These are phyloP conservation scores for Neurospora sp. DNA, from an alignment of 495 filamentous ascomycete genomes.

Conservation along the genomic window DNA sequence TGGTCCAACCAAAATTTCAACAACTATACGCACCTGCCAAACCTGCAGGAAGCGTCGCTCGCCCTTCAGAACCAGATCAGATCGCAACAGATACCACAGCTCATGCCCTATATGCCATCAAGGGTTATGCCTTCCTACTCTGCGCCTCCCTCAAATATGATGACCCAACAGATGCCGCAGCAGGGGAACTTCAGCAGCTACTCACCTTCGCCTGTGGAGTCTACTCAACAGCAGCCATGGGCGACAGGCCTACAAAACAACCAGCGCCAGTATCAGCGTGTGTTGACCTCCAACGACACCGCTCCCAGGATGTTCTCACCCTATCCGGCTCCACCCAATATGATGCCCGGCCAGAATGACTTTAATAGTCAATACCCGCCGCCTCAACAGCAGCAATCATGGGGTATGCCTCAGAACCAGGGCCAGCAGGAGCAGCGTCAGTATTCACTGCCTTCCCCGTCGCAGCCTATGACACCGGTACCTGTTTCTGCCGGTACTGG, in stretches of 20 bases:
- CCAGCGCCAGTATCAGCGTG: background rate
- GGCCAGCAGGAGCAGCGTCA: background rate
- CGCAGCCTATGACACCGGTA: background rate
- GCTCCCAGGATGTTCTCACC: background rate
- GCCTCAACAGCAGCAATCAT: background rate
- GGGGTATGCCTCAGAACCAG: background rate
- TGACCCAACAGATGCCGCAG: background rate
- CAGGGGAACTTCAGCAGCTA: background rate
- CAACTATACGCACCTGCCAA: constrained; percentile 36
- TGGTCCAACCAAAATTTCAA: constrained; percentile 4
- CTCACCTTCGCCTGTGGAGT: background rate
- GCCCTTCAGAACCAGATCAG: constrained; percentile 11
- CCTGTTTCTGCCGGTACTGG: background rate
- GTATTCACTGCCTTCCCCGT: background rate
- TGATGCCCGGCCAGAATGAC: background rate
- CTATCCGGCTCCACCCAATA: background rate
- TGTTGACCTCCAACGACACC: background rate
- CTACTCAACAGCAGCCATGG: background rate
- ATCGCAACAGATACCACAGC: constrained; percentile 7
- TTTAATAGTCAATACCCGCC: background rate
- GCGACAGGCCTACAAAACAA: background rate
- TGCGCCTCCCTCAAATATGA: background rate
- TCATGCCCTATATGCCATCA: constrained; percentile 4
- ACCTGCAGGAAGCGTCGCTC: constrained; percentile 24
- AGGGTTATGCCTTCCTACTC: background rate